These are phyloP conservation scores for Aspergillus egyptiacus DNA, from an alignment of 495 filamentous ascomycete genomes.

Conservation along the genomic window DNA sequence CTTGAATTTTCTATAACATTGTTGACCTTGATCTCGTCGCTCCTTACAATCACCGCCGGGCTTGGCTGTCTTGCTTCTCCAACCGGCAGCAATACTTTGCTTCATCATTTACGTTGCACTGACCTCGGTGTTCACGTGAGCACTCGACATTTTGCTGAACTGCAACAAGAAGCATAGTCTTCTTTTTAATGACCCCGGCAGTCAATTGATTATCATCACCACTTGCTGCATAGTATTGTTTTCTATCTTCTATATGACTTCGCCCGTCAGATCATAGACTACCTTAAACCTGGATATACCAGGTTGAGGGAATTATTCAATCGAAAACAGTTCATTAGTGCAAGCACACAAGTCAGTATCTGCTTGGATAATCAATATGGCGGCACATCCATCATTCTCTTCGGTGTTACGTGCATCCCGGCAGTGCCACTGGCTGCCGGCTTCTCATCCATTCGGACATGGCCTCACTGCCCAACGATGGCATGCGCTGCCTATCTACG, in stretches of 20 bases:
- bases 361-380: conserved; percentile 11
- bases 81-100: not conserved
- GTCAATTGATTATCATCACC: not conserved
- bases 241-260: conserved; percentile 1
- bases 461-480: not conserved
- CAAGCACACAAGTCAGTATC: not conserved
- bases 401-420: conserved; percentile 7
- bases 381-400: conserved; percentile 1
- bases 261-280: not conserved
- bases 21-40: not conserved
- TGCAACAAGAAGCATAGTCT: not conserved
- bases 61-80: not conserved
- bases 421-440: conserved; percentile 5
- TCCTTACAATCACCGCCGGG: not conserved
- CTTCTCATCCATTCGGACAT: not conserved
- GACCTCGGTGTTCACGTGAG: conserved; percentile 4
- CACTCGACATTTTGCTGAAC: conserved; percentile 1
- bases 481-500: not conserved
- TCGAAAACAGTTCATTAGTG: not conserved
- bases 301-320: not conserved
- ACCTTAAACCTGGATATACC: not conserved
- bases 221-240: not conserved
- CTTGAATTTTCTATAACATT: not conserved
- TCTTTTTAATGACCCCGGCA: not conserved
- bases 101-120: not conserved